Conservation (phyloP, 441 rosid genomes). For the Populus tomentosa region DNA sequence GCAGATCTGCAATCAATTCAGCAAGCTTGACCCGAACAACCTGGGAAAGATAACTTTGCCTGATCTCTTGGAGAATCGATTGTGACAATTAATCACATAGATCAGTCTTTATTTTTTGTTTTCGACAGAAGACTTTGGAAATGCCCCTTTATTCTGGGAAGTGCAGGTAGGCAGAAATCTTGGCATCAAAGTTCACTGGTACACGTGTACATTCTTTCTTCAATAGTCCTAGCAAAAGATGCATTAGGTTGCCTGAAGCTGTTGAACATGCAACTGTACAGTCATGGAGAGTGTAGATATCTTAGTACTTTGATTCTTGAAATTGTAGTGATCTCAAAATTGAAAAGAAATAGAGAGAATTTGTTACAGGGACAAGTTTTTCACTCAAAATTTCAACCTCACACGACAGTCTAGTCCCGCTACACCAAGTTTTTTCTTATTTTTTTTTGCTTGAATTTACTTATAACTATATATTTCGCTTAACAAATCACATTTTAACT, state of each 20-base stretch:
- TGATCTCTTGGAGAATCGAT: slow-evolving; percentile 50
- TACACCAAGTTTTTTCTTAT: too few relatives aligned
- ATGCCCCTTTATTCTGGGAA: not conserved
- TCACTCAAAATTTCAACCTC: too few relatives aligned
- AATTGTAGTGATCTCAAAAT: not conserved
- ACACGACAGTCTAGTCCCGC: too few relatives aligned
- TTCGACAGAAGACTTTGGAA: not conserved
- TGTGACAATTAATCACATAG: slow-evolving; percentile 18
- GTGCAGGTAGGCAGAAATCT: not conserved
- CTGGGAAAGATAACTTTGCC: slow-evolving; percentile 79
- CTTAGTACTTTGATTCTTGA: not conserved
- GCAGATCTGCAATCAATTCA: slow-evolving; percentile 69
- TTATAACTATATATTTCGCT: too few relatives aligned
- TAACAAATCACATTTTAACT: too few relatives aligned
- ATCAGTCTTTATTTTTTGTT: not conserved
- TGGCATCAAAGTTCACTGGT: not conserved
- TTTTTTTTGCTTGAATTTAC: too few relatives aligned
- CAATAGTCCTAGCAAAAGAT: not conserved
- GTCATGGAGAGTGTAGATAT: not conserved
- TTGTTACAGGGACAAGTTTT: too few relatives aligned
- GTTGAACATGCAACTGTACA: not conserved
- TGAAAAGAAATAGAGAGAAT: too few relatives aligned
- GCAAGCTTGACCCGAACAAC: slow-evolving; percentile 69
- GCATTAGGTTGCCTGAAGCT: not conserved
- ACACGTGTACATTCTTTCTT: not conserved